These are phyloP conservation scores for Senecio squalidus DNA, from an alignment of 140 eudicot genomes.

Conservation along the genomic window DNA sequence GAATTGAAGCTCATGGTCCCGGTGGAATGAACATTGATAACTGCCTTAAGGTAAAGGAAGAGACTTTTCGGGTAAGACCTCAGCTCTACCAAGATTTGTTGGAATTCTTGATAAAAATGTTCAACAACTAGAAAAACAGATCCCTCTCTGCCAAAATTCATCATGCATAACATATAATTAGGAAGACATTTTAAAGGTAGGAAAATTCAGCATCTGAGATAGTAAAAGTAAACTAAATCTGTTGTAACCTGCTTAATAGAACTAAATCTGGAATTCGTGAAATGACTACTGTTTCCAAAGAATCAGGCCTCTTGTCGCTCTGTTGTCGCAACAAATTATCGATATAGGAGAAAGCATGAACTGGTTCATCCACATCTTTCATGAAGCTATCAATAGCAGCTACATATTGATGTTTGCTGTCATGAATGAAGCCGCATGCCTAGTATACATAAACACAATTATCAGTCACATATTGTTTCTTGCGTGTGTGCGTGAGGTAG, in stretches of 20 bases:
- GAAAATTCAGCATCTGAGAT: slow-evolving; percentile 7
- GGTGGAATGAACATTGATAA: slow-evolving; percentile 66
- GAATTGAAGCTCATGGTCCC: slow-evolving; percentile 57
- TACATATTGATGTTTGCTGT: slow-evolving; percentile 52
- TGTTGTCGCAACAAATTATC: slow-evolving; percentile 31
- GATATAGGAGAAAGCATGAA: slow-evolving; percentile 77
- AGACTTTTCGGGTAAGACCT: slow-evolving; percentile 63
- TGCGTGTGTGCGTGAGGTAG: not conserved
- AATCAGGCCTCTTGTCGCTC: slow-evolving; percentile 31
- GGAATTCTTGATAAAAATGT: slow-evolving; percentile 47
- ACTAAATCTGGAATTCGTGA: slow-evolving; percentile 63
- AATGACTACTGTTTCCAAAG: slow-evolving; percentile 50
- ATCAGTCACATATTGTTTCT: slow-evolving; percentile 16
- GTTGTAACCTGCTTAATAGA: slow-evolving; percentile 67
- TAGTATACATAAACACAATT: slow-evolving; percentile 21
- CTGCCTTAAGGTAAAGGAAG: slow-evolving; percentile 74
- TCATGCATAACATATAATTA: slow-evolving; percentile 16
- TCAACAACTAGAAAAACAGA: slow-evolving; percentile 52
- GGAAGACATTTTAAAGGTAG: not conserved
- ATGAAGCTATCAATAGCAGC: slow-evolving; percentile 83
- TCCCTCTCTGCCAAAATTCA: slow-evolving; percentile 56
- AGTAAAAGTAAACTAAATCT: slow-evolving; percentile 40
- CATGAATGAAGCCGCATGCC: slow-evolving; percentile 85
- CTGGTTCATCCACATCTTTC: slow-evolving; percentile 75
- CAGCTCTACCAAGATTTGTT: slow-evolving; percentile 48